Conservation (phyloP, 75 land plant genomes). For the Ceratopteris richardii region DNA sequence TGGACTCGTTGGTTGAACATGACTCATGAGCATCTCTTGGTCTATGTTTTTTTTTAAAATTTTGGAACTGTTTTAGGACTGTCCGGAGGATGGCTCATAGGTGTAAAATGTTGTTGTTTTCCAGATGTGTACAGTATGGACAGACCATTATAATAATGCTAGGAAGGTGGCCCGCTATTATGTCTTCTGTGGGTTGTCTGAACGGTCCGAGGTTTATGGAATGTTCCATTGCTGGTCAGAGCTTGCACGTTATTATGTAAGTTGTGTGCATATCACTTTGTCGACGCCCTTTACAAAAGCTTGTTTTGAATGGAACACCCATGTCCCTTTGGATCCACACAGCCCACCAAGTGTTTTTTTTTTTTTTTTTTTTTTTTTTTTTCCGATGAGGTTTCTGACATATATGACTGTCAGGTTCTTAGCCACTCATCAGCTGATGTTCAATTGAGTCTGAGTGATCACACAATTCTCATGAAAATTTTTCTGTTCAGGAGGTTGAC, state of each 20-base stretch:
- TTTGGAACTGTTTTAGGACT: neutral
- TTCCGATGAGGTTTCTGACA: neutral
- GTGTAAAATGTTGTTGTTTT: neutral
- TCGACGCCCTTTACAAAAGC: too few species aligned
- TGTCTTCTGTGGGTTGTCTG: slow-evolving; percentile 85
- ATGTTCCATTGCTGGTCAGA: slow-evolving; percentile 54
- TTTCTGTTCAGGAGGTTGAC: slow-evolving; percentile 85
- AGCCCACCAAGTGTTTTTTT: too few species aligned
- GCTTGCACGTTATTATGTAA: slow-evolving; percentile 56
- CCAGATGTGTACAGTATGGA: slow-evolving; percentile 91
- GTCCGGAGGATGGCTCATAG: too few species aligned
- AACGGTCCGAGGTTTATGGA: slow-evolving; percentile 56
- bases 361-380: slow-evolving; percentile 1
- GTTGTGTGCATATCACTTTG: too few species aligned
- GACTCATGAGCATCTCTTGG: neutral
- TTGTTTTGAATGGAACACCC: too few species aligned
- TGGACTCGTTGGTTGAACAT: neutral
- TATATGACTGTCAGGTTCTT: too few species aligned
- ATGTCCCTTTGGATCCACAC: too few species aligned
- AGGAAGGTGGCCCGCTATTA: slow-evolving; percentile 67
- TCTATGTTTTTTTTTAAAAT: slow-evolving; percentile 5
- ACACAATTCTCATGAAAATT: too few species aligned
- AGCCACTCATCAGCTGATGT: too few species aligned
- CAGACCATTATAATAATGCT: slow-evolving; percentile 81
- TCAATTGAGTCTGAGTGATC: too few species aligned